A percentile compares a stretch with the other conserved stretches of the same genome.
phyloP scores from a whole-genome alignment of 495 filamentous ascomycete genomes.

The Tuber magnatum region DNA sequence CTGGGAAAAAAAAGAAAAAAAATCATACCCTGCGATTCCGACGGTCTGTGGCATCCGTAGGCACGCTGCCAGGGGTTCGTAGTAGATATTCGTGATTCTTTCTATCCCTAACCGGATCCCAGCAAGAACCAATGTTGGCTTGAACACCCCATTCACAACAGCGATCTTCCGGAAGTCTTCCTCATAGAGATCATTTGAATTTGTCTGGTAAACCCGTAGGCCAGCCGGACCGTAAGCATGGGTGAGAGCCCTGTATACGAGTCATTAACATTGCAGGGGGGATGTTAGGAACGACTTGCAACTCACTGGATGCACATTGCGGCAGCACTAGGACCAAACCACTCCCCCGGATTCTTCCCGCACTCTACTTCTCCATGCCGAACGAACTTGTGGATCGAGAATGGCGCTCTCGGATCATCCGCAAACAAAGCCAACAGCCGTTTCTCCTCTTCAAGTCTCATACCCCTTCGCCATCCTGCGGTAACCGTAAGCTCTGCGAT shows the following conservation, averaged over 20 bases:
- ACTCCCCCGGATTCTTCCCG: conserved; percentile 91
- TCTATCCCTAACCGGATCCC: conserved; percentile 88
- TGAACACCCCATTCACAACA: conserved; percentile 56
- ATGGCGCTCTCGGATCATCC: conserved; percentile 76
- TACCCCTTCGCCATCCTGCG: conserved; percentile 70
- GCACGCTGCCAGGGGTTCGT: conserved; percentile 73
- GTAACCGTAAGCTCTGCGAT: conserved; percentile 27
- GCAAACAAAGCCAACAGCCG: conserved; percentile 76
- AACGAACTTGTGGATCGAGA: conserved; percentile 94
- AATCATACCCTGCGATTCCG: conserved; percentile 85
- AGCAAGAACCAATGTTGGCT: conserved; percentile 80
- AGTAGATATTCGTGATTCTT: conserved; percentile 84
- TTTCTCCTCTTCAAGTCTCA: conserved; percentile 56
- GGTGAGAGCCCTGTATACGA: conserved; percentile 57
- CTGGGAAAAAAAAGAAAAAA: too few relatives aligned
- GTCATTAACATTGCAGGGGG: not conserved
- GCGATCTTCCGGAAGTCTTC: conserved; percentile 74
- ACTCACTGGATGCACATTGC: conserved; percentile 91
- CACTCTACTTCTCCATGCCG: conserved; percentile 78
- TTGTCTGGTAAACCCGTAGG: conserved; percentile 79
- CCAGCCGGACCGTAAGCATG: conserved; percentile 51
- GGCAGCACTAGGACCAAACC: conserved; percentile 98
- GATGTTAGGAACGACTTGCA: not conserved
- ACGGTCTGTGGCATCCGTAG: conserved; percentile 82
- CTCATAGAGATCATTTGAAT: conserved; percentile 86